Percentiles rank a stretch among this genome's conserved stretches.
Conservation (phyloP, 805 yeast genomes). For the Spathaspora girioi region DNA sequence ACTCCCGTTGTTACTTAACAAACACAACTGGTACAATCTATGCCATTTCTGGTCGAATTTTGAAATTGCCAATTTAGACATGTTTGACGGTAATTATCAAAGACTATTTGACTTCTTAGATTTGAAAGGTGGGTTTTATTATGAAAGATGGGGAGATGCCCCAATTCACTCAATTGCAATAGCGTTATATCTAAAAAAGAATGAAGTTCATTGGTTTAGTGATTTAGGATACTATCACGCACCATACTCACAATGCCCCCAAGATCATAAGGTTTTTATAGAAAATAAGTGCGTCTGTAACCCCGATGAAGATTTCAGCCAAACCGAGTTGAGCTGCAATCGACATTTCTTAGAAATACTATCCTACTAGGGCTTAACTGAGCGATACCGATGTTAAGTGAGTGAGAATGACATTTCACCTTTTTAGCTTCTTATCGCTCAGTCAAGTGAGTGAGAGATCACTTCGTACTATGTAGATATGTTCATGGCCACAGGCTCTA, state of each 20-base stretch:
- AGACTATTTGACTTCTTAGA: conserved; percentile 64
- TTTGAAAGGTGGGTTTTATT: conserved; percentile 70
- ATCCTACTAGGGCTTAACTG: neutral
- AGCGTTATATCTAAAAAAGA: conserved; percentile 53
- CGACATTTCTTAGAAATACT: conserved; percentile 10
- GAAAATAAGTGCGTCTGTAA: conserved; percentile 35
- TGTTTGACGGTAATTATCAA: conserved; percentile 58
- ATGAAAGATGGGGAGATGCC: conserved; percentile 94
- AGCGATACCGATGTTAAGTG: too few species aligned
- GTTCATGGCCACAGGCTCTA: too few species aligned
- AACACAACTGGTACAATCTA: conserved; percentile 44
- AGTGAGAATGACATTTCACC: too few species aligned
- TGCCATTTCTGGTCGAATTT: conserved; percentile 86
- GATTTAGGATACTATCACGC: conserved; percentile 73
- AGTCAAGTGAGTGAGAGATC: too few species aligned
- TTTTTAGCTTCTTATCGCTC: neutral
- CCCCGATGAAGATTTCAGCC: conserved; percentile 32
- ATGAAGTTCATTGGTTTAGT: conserved; percentile 65
- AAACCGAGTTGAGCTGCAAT: conserved; percentile 19
- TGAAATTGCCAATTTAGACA: conserved; percentile 69
- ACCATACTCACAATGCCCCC: conserved; percentile 66
- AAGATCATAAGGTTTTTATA: conserved; percentile 20
- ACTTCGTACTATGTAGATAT: too few species aligned
- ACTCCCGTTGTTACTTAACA: conserved; percentile 2
- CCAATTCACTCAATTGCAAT: conserved; percentile 84